Conservation (phyloP, 2,329 filamentous ascomycete species). For the Nemania bipapillata region DNA sequence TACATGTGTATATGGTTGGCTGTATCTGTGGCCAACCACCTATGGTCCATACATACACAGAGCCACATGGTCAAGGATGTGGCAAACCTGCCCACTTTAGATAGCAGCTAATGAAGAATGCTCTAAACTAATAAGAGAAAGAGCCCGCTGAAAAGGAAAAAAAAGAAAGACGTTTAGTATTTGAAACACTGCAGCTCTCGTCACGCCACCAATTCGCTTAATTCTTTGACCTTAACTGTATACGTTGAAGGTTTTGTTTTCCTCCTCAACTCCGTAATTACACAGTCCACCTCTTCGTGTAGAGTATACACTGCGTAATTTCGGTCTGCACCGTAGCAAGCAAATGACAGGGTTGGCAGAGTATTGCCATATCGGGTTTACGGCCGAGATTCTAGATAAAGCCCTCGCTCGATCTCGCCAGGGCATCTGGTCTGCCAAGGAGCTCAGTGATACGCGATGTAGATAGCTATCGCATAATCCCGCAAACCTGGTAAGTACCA, state of each 20-base stretch:
- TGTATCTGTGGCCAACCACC: not conserved
- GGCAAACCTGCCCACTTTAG: not conserved
- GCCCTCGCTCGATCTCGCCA: not conserved
- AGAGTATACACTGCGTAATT: not conserved
- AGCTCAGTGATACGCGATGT: not conserved
- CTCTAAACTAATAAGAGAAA: not conserved
- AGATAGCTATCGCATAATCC: constrained; percentile 1
- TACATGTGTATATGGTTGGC: not conserved
- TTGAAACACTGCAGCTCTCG: not conserved
- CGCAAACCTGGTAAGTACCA: constrained; percentile 3
- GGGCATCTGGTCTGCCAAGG: not conserved
- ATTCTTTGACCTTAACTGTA: not conserved
- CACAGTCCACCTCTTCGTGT: not conserved
- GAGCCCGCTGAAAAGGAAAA: not conserved
- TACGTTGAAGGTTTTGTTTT: not conserved
- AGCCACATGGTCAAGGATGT: constrained; percentile 1
- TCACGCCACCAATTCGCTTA: not conserved
- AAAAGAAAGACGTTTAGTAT: not conserved
- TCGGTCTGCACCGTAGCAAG: not conserved
- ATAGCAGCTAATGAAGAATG: not conserved
- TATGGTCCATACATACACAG: not conserved
- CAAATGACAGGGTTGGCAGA: not conserved
- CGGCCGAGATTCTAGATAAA: not conserved
- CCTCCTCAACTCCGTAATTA: not conserved
- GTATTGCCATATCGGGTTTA: not conserved